Base-by-base conservation (phyloP, 108 stramenopile genomes). In the Chaetoceros muelleri region DNA sequence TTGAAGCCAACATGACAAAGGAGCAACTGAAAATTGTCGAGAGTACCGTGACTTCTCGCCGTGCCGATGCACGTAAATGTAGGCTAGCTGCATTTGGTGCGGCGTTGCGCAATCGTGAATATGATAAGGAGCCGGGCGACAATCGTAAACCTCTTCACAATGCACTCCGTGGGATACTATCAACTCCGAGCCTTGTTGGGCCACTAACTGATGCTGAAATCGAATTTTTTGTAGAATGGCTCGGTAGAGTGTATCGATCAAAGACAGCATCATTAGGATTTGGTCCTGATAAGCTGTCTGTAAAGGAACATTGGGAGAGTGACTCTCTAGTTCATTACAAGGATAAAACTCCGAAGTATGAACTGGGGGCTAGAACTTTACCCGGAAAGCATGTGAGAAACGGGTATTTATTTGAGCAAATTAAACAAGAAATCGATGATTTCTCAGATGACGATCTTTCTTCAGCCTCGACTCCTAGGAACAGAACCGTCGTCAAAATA, bases 71-170 rank as follows among this genome's bases (percentile, higher is more conserved):
- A 24, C 72, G 90, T 30, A 48, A 57, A 26, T 93, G 87, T 53
- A 78, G 87, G 34, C 76, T 93, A 48, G 71, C 79, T 49, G 87
- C 91, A 3, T 82, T 93, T 64, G 83, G 87, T 40, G 91, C 87
- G 27, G 91, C 91, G 0, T 58, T 93, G 44, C 57, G 91, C 46
- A 89, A 93, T 72, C 73, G 91, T 22, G 61, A 67, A 21, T 93
- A 81, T 52, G 91, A 93, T 54, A 75, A 76, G 19, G 81, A 72
- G 27, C 79, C 73, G 8, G 76, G 78, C 0, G 78, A 75, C 46
- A 74, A 85, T 57, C 67, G 65, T 13, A 52, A 67, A 28, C 62
- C 80, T 8, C 59, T 88, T 57, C 71, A 80, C 23, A 61, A 78
- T 58, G 86, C 86, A 18, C 57, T 93, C 22, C 74, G 66, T 29